These are phyloP conservation scores for Tuber microsphaerosporum DNA, from an alignment of 495 filamentous ascomycete species.

Conservation along the genomic window DNA sequence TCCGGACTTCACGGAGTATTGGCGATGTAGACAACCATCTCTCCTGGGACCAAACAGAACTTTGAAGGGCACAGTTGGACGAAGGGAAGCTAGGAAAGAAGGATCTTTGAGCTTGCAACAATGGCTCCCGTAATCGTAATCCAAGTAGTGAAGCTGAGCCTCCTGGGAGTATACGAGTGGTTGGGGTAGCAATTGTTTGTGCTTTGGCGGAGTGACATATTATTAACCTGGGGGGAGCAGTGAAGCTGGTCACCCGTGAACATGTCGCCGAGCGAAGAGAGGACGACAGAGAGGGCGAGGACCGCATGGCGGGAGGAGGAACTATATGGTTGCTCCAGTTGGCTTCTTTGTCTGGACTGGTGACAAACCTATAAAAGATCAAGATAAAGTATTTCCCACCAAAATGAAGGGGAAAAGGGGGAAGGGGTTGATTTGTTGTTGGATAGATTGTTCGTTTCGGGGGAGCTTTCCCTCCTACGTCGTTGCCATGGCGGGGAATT, in stretches of 20 bases:
- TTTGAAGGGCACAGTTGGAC: slow-evolving; percentile 3
- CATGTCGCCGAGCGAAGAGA: background rate
- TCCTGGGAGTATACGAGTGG: background rate
- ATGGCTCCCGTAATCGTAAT: background rate
- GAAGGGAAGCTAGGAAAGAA: slow-evolving; percentile 10
- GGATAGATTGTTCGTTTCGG: background rate
- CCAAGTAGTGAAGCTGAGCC: background rate
- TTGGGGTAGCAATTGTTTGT: background rate
- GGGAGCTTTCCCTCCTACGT: background rate
- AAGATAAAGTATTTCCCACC: background rate
- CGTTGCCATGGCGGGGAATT: background rate
- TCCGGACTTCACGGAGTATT: slow-evolving; percentile 13
- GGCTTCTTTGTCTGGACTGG: background rate
- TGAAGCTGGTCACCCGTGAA: background rate
- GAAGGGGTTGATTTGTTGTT: background rate
- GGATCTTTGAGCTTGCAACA: background rate
- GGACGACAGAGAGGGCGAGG: background rate
- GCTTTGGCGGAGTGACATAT: background rate
- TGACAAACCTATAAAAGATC: background rate
- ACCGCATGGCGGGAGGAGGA: slow-evolving; percentile 1
- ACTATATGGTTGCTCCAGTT: background rate
- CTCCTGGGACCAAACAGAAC: slow-evolving; percentile 2
- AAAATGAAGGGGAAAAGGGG: background rate
- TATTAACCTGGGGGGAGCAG: background rate
- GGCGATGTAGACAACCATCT: slow-evolving; percentile 25